These are phyloP conservation scores for Crithidia fasciculata DNA, from an alignment of 208 protist species.

Conservation along the genomic window DNA sequence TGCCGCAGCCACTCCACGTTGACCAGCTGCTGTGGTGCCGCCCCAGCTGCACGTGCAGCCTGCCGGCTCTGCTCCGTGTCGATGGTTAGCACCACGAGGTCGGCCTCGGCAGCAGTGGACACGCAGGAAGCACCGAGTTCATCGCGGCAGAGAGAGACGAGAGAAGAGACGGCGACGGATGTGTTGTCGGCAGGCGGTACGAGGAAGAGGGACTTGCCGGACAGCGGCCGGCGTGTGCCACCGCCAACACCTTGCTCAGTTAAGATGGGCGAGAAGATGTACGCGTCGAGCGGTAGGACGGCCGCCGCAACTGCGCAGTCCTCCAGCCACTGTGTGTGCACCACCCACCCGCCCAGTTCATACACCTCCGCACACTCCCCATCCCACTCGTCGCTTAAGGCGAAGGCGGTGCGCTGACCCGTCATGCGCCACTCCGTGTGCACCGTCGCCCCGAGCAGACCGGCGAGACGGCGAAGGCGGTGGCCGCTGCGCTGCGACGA, in stretches of 20 bases:
- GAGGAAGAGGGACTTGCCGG: slow-evolving; percentile 3
- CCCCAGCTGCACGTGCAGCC: neutral
- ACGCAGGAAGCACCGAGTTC: slow-evolving; percentile 7
- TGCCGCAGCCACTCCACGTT: slow-evolving; percentile 26
- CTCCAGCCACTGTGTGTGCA: slow-evolving; percentile 31
- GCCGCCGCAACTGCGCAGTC: slow-evolving; percentile 30
- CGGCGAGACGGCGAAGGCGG: slow-evolving; percentile 15
- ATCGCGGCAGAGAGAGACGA: slow-evolving; percentile 4
- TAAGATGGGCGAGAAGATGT: slow-evolving; percentile 14
- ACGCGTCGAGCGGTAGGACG: slow-evolving; percentile 29
- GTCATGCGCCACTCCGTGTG: slow-evolving; percentile 20
- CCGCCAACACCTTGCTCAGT: neutral
- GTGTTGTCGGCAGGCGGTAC: neutral
- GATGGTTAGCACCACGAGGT: slow-evolving; percentile 3
- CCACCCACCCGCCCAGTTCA: slow-evolving; percentile 24
- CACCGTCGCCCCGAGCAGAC: slow-evolving; percentile 26
- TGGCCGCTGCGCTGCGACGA: neutral
- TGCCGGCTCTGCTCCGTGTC: neutral
- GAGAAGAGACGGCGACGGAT: neutral
- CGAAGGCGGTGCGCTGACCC: slow-evolving; percentile 28
- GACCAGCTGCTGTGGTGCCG: slow-evolving; percentile 2
- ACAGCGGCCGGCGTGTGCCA: neutral
- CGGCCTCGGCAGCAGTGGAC: neutral
- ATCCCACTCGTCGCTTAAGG: slow-evolving; percentile 27
- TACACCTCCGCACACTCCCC: slow-evolving; percentile 25